phyloP scores from a whole-genome alignment of 1,284 basidiomycete genomes.

The Leucoagaricus sp. region DNA sequence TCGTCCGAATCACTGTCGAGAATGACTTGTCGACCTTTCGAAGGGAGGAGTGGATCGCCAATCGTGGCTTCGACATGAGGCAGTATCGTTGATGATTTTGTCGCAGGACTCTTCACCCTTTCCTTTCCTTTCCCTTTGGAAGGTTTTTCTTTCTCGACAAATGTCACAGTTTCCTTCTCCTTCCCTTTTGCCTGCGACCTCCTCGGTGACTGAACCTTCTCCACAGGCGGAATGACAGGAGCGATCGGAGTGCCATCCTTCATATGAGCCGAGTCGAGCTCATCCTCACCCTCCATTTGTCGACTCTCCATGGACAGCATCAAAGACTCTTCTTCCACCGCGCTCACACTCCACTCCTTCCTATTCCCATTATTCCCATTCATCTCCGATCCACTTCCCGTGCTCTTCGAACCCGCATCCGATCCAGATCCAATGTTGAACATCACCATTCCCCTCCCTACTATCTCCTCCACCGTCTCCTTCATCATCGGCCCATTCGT shows the following conservation, averaged over 20 bases:
- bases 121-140: constrained; percentile 19
- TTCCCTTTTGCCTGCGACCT: too few species aligned
- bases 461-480: constrained; percentile 16
- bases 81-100: constrained; percentile 12
- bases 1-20: constrained; percentile 35
- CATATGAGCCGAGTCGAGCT: constrained; percentile 15
- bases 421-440: constrained; percentile 63
- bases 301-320: background rate
- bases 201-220: too few species aligned
- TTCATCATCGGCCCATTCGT: constrained; percentile 17
- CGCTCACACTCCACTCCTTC: too few species aligned
- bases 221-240: background rate
- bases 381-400: constrained; percentile 32
- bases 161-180: constrained; percentile 18
- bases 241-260: background rate
- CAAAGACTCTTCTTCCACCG: too few species aligned
- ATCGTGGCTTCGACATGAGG: constrained; percentile 14
- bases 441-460: constrained; percentile 19
- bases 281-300: constrained; percentile 3
- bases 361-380: too few species aligned
- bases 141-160: constrained; percentile 2
- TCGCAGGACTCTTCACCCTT: constrained; percentile 18
- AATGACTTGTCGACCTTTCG: constrained; percentile 34
- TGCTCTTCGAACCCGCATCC: constrained; percentile 47
- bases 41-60: constrained; percentile 23